Base-by-base conservation (phyloP, 139 green algal genomes). In the Gonium pectorale region DNA sequence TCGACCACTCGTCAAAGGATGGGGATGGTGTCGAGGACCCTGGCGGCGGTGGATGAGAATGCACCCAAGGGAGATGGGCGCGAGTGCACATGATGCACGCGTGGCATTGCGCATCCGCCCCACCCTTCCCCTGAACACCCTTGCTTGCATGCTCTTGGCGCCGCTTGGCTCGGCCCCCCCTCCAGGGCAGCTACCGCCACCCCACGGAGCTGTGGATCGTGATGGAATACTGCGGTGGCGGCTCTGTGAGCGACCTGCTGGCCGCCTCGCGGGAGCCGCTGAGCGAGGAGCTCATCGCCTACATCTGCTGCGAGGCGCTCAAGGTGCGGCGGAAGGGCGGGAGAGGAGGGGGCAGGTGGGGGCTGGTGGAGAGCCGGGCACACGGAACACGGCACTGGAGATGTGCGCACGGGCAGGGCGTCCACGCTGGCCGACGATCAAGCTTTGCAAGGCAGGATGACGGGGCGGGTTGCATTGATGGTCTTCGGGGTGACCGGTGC, bases 141-240 rank as follows among this genome's bases (percentile, higher is more conserved):
- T 54, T 54, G 46, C 46, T 54, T 54, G 13, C 46, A 54, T 54
- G 15, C 46, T 54, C 13, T 54, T 15, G 11, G 46, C 56, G 21
- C 56, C 56, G 24, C 56, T n/a, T 64, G 5, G 5, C 56, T n/a
- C 56, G 15, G 15, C 56, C 56, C 56, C 24, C 21, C n/a, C 56
- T n/a, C 24, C 88, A 96, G 94, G 95, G 95, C 49, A 94, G 86
- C 77, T 97, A 90, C 88, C 87, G 88, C 1, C 77, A 89, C 3
- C 72, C 68, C 9, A 87, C 93, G 17, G 88, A 94, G 52, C 87
- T 99, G 60, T 99, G 96, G 96, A 99, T 99, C 56, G 93, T 95
- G 67, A 99, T 99, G 97, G 97, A 99, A 92, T 98, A 98, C 90
- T 99, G 97, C 88, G 97, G 93, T 1, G 97, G 97, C 26, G 97